phyloP scores from a whole-genome alignment of 2,329 filamentous ascomycete genomes.

The Pezicula rhizophila region DNA sequence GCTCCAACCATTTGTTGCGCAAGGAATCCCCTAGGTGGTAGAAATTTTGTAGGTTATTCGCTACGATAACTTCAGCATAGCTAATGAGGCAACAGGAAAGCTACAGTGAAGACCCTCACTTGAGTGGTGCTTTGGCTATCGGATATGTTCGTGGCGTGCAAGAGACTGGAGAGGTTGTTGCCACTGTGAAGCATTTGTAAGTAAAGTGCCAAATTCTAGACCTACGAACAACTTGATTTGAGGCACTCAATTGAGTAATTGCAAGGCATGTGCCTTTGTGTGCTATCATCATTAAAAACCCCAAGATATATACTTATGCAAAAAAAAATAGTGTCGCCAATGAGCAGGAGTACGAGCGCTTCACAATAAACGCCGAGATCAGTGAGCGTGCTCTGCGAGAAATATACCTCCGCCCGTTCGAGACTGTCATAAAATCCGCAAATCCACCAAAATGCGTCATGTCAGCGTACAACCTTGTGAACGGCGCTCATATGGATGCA shows the following conservation, averaged over 20 bases:
- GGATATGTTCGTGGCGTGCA: conserved; percentile 19
- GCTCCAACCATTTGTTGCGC: conserved; percentile 1
- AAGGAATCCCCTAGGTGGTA: neutral
- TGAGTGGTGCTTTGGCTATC: conserved; percentile 23
- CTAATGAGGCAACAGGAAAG: conserved; percentile 12
- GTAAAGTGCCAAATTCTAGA: neutral
- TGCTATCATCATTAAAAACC: too few relatives aligned
- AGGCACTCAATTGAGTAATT: too few relatives aligned
- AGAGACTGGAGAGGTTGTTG: neutral
- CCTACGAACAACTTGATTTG: neutral
- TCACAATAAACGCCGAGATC: conserved; percentile 40
- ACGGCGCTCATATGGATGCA: conserved; percentile 23
- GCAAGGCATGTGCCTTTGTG: too few relatives aligned
- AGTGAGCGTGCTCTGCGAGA: conserved; percentile 32
- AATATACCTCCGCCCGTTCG: conserved; percentile 24
- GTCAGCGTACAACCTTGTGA: conserved; percentile 30
- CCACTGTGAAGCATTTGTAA: conserved; percentile 1
- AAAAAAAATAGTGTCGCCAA: conserved; percentile 30
- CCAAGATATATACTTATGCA: neutral
- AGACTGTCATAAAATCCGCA: conserved; percentile 18
- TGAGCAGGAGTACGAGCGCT: conserved; percentile 44
- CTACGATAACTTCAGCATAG: neutral
- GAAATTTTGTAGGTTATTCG: neutral
- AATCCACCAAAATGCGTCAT: conserved; percentile 27
- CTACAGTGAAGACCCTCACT: conserved; percentile 26